Evolutionary conservation across 2,329 filamentous ascomycete genomes (phyloP).

Genomic region (Neobulgaria alba): DNA sequence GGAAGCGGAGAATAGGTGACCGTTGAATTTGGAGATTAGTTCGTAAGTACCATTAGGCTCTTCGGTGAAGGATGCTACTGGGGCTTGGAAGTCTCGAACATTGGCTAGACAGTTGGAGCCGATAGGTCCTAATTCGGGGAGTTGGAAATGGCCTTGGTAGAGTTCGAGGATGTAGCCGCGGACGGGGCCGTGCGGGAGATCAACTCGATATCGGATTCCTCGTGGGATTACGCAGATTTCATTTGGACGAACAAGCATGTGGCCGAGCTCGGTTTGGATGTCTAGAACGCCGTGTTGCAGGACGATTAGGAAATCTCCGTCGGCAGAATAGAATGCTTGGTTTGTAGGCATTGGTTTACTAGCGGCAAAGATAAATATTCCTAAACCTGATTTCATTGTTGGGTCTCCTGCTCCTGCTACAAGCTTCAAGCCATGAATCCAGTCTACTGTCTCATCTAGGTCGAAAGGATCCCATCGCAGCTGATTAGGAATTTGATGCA

Average conservation of each 20-base stretch:
- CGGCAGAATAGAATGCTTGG: slow-evolving; percentile 75
- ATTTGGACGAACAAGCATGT: slow-evolving; percentile 65
- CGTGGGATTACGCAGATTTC: slow-evolving; percentile 72
- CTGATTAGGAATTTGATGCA: slow-evolving; percentile 73
- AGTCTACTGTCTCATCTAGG: slow-evolving; percentile 58
- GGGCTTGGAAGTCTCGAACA: slow-evolving; percentile 65
- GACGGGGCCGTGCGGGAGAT: slow-evolving; percentile 51
- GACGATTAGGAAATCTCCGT: slow-evolving; percentile 71
- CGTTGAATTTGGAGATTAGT: slow-evolving; percentile 58
- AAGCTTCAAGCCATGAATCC: slow-evolving; percentile 55
- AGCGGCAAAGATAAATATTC: slow-evolving; percentile 73
- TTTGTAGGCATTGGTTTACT: slow-evolving; percentile 68
- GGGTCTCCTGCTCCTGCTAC: slow-evolving; percentile 75
- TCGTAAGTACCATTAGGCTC: slow-evolving; percentile 38
- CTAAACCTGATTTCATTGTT: slow-evolving; percentile 68
- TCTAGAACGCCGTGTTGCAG: slow-evolving; percentile 66
- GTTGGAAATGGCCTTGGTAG: slow-evolving; percentile 62
- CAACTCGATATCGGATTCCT: slow-evolving; percentile 65
- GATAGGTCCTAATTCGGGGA: slow-evolving; percentile 66
- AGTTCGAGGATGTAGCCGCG: slow-evolving; percentile 70
- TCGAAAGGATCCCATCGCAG: slow-evolving; percentile 68
- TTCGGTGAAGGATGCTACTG: slow-evolving; percentile 60
- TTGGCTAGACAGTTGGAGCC: slow-evolving; percentile 70
- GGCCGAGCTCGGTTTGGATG: slow-evolving; percentile 69
- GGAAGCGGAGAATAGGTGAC: slow-evolving; percentile 53